phyloP scores from a whole-genome alignment of 768 basidiomycete genomes.

The Boletales sp. region DNA sequence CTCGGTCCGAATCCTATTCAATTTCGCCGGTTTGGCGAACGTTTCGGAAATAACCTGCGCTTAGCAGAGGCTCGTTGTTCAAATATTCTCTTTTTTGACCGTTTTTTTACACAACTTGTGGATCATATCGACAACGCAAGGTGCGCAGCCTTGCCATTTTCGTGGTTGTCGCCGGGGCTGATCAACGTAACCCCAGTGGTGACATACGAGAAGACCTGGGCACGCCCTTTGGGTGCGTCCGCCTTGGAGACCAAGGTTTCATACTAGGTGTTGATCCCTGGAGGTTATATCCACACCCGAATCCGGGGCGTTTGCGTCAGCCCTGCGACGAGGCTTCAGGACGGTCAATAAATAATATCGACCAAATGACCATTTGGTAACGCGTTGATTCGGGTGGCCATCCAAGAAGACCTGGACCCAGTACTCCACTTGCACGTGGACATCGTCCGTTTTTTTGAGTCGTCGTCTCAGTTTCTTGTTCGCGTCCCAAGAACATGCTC shows the following conservation, averaged over 20 bases:
- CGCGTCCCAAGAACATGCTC: constrained; percentile 6
- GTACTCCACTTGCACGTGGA: constrained; percentile 26
- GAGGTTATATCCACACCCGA: constrained; percentile 11
- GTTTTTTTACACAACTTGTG: constrained; percentile 11
- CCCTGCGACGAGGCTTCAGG: constrained; percentile 15
- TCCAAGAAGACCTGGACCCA: constrained; percentile 25
- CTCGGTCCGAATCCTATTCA: not conserved
- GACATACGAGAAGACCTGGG: constrained; percentile 16
- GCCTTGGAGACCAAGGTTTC: constrained; percentile 16
- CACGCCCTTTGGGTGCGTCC: constrained; percentile 30
- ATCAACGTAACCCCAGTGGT: constrained; percentile 12
- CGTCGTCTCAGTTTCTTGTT: not conserved
- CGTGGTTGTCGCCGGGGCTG: constrained; percentile 12
- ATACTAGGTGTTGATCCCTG: constrained; percentile 6
- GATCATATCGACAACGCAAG: not conserved
- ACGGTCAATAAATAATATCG: constrained; percentile 10
- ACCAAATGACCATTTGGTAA: constrained; percentile 23
- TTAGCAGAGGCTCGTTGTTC: not conserved
- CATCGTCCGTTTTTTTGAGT: constrained; percentile 17
- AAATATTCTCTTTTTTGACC: not conserved
- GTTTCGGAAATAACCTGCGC: not conserved
- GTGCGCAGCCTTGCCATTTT: constrained; percentile 6
- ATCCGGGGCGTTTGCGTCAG: constrained; percentile 23
- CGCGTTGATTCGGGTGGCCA: constrained; percentile 6
- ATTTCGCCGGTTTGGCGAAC: constrained; percentile 2